phyloP scores from a whole-genome alignment of 106 monocot species.

The Triglochin maritima region DNA sequence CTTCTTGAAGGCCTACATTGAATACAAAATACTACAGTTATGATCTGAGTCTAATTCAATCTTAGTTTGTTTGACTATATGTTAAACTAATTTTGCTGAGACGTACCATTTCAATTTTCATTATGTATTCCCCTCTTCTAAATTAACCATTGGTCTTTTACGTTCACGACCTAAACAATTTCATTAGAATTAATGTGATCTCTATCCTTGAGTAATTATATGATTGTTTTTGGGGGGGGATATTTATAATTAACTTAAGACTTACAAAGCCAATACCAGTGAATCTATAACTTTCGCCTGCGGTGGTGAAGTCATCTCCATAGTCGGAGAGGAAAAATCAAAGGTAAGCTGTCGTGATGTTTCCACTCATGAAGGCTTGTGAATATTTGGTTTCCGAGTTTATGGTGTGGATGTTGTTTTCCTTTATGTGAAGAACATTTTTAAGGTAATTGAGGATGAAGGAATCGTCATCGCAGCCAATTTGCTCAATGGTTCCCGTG shows the following conservation, averaged over 20 bases:
- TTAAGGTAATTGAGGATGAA: constrained; percentile 3
- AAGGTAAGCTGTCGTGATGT: constrained; percentile 18
- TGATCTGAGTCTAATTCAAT: no score
- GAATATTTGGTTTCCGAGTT: constrained; percentile 4
- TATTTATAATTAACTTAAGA: background rate
- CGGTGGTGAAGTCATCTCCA: constrained; percentile 16
- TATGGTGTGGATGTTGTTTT: constrained; percentile 7
- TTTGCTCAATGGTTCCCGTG: background rate
- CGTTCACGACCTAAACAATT: no score
- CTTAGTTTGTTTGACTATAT: no score
- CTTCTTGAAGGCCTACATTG: no score
- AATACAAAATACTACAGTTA: no score
- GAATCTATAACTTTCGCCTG: background rate
- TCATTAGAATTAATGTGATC: no score
- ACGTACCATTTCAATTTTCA: no score
- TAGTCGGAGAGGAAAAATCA: constrained; percentile 13
- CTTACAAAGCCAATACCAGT: constrained; percentile 9
- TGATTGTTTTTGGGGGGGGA: no score
- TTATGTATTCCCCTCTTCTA: no score
- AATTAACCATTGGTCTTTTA: no score
- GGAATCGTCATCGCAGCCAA: constrained; percentile 1
- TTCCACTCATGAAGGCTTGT: constrained; percentile 10
- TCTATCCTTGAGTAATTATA: no score
- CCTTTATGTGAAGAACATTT: background rate
- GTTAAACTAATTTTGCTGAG: no score